phyloP scores from a whole-genome alignment of 73 alveolate genomes.

The Breviolum minutum region DNA sequence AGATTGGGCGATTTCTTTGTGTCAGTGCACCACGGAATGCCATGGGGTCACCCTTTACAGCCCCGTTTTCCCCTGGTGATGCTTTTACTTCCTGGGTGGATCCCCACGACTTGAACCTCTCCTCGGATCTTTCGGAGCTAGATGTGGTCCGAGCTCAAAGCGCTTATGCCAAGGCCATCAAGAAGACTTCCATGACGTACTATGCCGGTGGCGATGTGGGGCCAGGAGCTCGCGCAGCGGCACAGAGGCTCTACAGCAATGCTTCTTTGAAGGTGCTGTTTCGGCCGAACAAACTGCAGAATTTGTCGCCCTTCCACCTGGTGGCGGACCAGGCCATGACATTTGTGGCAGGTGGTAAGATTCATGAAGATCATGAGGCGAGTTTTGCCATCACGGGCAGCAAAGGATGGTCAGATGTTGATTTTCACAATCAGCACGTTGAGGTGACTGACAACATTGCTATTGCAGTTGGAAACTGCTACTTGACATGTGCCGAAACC shows the following conservation, averaged over 20 bases:
- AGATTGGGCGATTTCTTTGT: too few species aligned
- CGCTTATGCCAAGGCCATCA: conserved; percentile 42
- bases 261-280: conserved; percentile 8
- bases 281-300: background rate
- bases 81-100: conserved; percentile 56
- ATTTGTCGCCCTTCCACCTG: background rate
- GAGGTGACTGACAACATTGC: conserved; percentile 13
- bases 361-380: background rate
- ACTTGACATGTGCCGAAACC: conserved; percentile 21
- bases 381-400: conserved; percentile 72
- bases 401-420: conserved; percentile 68
- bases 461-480: conserved; percentile 47
- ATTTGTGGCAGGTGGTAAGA: conserved; percentile 24
- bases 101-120: conserved; percentile 8
- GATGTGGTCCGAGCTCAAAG: conserved; percentile 27
- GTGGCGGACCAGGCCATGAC: conserved; percentile 51
- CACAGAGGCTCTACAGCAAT: conserved; percentile 10
- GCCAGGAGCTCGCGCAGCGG: conserved; percentile 6
- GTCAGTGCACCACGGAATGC: too few species aligned
- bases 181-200: conserved; percentile 20
- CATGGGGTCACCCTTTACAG: too few species aligned
- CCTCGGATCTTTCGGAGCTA: background rate
- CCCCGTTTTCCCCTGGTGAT: too few species aligned
- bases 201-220: conserved; percentile 28
- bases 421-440: conserved; percentile 24